These are phyloP conservation scores for Cercospora sp. DNA, from an alignment of 2,329 filamentous ascomycete genomes.

Conservation along the genomic window DNA sequence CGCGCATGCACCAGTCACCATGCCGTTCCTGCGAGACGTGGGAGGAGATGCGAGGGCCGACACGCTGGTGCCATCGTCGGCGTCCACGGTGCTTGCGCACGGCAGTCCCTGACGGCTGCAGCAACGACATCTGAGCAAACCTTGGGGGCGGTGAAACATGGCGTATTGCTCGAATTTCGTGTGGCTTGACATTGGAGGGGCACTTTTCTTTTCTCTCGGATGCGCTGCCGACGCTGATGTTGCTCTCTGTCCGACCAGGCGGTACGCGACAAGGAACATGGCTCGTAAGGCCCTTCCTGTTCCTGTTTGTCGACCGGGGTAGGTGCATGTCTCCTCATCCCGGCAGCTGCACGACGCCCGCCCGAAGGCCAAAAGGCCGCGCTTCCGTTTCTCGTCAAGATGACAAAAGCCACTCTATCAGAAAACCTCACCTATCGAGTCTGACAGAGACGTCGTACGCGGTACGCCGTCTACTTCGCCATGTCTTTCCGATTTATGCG, in stretches of 20 bases:
- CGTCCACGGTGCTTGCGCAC: neutral
- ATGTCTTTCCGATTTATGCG: neutral
- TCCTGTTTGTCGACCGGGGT: neutral
- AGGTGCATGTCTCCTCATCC: neutral
- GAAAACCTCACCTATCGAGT: neutral
- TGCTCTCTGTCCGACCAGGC: neutral
- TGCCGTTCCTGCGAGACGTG: neutral
- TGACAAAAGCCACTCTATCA: neutral
- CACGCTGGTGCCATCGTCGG: neutral
- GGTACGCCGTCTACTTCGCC: neutral
- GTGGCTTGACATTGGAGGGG: neutral
- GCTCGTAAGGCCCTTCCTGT: neutral
- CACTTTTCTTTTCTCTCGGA: neutral
- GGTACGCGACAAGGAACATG: slow-evolving; percentile 1
- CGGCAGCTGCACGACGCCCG: neutral
- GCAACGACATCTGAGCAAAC: neutral
- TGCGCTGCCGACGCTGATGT: neutral
- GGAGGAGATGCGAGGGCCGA: neutral
- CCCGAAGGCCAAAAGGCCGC: neutral
- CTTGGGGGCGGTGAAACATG: slow-evolving; percentile 2
- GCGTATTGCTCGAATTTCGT: neutral
- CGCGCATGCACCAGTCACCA: neutral
- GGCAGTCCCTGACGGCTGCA: neutral
- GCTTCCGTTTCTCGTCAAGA: neutral
- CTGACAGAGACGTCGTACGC: neutral